Evolutionary conservation across 208 protist species (phyloP).

Genomic region (Acanthamoeba culbertsoni): DNA sequence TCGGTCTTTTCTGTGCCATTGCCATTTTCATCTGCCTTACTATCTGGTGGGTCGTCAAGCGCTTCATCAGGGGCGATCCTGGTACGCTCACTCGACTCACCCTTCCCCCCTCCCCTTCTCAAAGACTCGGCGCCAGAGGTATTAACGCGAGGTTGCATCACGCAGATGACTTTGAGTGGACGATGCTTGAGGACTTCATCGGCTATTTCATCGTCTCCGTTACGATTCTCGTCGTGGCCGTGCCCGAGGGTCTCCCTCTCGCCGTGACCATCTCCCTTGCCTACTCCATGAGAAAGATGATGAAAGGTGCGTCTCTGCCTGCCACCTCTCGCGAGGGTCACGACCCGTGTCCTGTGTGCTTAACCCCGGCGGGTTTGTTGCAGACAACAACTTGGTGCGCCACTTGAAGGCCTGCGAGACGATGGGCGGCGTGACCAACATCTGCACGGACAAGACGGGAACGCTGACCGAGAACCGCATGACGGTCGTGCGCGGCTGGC

Average conservation of each 20-base stretch:
- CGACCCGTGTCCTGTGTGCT: not conserved
- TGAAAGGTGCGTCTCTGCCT: slow-evolving; percentile 65
- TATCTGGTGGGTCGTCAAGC: slow-evolving; percentile 13
- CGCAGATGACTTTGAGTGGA: not conserved
- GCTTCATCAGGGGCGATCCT: not conserved
- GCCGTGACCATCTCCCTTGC: slow-evolving; percentile 95
- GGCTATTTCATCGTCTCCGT: slow-evolving; percentile 90
- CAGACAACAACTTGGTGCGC: slow-evolving; percentile 97
- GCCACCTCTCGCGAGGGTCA: not conserved
- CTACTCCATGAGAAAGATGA: slow-evolving; percentile 97
- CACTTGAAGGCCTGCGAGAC: no score
- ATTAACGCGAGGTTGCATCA: not conserved
- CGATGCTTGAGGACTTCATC: not conserved
- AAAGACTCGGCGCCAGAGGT: no score
- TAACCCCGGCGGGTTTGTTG: no score
- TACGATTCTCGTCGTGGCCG: slow-evolving; percentile 94
- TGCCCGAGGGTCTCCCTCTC: slow-evolving; percentile 86
- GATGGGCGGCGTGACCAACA: no score
- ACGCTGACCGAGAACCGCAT: no score
- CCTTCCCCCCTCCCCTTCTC: no score
- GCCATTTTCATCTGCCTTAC: not conserved
- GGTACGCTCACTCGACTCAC: no score
- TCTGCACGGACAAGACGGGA: no score
- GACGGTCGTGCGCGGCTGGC: no score
- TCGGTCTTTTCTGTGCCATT: not conserved